Evolutionary conservation across 2,329 filamentous ascomycete species (phyloP), one percentile per base, ranked within the genome.

Genomic region (Talaromyces sp.): DNA sequence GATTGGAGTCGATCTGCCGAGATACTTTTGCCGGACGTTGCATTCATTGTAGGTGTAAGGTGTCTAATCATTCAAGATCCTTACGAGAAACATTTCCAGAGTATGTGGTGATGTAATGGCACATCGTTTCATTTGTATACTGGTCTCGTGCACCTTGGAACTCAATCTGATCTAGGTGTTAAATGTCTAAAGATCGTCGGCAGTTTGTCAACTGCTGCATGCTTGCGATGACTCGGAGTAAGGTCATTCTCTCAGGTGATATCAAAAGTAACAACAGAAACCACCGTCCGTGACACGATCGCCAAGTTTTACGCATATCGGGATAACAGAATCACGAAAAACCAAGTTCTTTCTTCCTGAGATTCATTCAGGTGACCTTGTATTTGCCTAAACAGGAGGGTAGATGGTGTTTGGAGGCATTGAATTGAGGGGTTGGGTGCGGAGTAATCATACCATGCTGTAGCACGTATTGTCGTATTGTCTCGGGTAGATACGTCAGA

Each of bases 381-480:
- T 22, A 56, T 37, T 16, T 24, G 31, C n/a, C 33, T 37, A 14
- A 54, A 54, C 16, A 35, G 31, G 50, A 56, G 49, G 49, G 33
- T 22, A 22, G 33, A 13, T 24, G 45, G 24, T 47, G 45, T 47
- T 47, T 47, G 33, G 37, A 24, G 19, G 33, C 52, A 37, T 22
- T 35, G 33, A 24, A 56, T 56, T 56, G 52, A 56, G 52, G 50
- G 52, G 52, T 37, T 56, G n/a, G 37, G 33, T 60, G 57, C 57
- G 41, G 57, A 60, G 57, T 60, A 47, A 47, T 14, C 16, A 27
- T 43, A 31, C 39, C n/a, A 9, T 3, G 14, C n/a, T 33, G 49
- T 33, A 52, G 24, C 49, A 33, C 49, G 49, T 52, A 52, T 33
- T 52, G 49, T 33, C 8, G 39, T 60, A 13, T 37, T 60, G 57